phyloP scores from a whole-genome alignment of 179 eudicot genomes.

The Patellifolia procumbens region DNA sequence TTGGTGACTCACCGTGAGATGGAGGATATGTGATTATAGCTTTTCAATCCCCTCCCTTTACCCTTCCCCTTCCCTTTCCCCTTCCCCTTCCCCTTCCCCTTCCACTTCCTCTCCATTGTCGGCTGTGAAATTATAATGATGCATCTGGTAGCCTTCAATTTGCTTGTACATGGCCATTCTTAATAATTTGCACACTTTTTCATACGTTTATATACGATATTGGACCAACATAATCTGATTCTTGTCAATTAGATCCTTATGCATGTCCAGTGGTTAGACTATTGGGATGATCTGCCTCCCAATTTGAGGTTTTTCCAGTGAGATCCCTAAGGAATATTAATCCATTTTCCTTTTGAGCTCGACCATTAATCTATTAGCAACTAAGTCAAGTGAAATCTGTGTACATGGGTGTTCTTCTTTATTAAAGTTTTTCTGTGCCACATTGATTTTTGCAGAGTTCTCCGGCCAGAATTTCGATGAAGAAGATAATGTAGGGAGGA shows the following conservation, averaged over 20 bases:
- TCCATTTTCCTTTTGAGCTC: too few species aligned
- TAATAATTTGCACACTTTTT: neutral
- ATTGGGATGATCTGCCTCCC: too few species aligned
- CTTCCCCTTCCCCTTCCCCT: too few species aligned
- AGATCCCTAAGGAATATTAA: too few species aligned
- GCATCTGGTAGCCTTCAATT: neutral
- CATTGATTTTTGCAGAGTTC: constrained; percentile 41
- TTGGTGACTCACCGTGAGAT: neutral
- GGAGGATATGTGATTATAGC: neutral
- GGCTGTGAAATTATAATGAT: neutral
- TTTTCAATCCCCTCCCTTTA: neutral
- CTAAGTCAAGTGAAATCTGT: neutral
- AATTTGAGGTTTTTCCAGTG: too few species aligned
- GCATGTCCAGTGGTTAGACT: neutral
- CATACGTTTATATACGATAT: neutral
- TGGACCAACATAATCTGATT: neutral
- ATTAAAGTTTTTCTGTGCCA: neutral
- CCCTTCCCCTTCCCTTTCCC: too few species aligned
- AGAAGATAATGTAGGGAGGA: constrained; percentile 29
- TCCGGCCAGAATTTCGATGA: constrained; percentile 68
- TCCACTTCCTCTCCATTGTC: neutral
- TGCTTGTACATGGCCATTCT: neutral
- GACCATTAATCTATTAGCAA: too few species aligned
- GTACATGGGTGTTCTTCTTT: neutral
- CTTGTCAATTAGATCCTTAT: too few species aligned